These are phyloP conservation scores for Penicilliopsis zonata DNA, from an alignment of 495 filamentous ascomycete species.

Conservation along the genomic window DNA sequence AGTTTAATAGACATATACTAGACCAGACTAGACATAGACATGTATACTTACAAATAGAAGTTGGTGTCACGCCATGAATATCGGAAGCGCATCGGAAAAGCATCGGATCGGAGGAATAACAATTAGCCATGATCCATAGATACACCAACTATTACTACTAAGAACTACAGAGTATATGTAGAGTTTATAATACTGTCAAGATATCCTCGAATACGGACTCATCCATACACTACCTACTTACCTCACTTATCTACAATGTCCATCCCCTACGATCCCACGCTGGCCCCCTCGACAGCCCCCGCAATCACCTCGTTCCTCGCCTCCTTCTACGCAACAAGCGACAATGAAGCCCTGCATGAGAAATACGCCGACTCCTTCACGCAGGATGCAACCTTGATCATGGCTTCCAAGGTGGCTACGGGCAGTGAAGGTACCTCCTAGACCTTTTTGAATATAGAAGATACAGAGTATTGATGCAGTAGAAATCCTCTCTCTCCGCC, in stretches of 20 bases:
- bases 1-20: no score
- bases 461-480: not conserved
- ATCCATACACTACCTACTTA: no score
- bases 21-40: no score
- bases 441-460: not conserved
- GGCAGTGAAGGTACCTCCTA: conserved; percentile 35
- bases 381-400: conserved; percentile 40
- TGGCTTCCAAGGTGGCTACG: conserved; percentile 39
- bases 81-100: no score
- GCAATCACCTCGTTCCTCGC: conserved; percentile 38
- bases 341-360: conserved; percentile 43
- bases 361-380: conserved; percentile 45
- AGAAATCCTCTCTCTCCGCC: conserved; percentile 44
- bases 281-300: conserved; percentile 16
- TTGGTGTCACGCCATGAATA: no score
- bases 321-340: conserved; percentile 45
- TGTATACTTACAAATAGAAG: no score
- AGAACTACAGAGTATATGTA: no score
- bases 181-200: no score
- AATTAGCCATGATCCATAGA: no score
- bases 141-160: no score
- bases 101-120: no score
- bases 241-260: not conserved
- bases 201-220: no score
- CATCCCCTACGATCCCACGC: conserved; percentile 19